A percentile compares a stretch with the other conserved stretches of the same genome.
Evolutionary conservation across 2,329 filamentous ascomycete species (phyloP).

Genomic region (Paramyrothecium sp.): DNA sequence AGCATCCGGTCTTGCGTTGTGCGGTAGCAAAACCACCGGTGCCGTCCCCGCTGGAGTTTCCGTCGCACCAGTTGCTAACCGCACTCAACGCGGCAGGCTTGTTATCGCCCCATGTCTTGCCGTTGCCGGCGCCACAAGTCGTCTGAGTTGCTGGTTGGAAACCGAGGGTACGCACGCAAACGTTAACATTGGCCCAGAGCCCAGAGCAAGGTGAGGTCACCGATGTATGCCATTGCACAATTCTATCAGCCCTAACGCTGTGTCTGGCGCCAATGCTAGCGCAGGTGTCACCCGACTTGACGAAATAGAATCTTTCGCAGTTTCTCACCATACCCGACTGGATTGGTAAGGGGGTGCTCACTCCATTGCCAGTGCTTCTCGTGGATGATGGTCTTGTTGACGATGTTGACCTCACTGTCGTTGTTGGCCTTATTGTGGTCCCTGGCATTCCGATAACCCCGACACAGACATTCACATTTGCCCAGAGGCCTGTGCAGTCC

Average conservation of each 20-base stretch:
- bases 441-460: no score
- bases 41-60: neutral
- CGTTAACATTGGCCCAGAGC: neutral
- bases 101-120: conserved; percentile 8
- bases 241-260: conserved; percentile 5
- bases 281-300: conserved; percentile 1
- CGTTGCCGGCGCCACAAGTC: neutral
- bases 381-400: neutral
- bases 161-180: conserved; percentile 7
- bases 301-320: conserved; percentile 11
- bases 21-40: neutral
- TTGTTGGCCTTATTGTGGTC: no score
- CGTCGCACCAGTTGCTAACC: conserved; percentile 7
- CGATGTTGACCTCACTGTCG: no score
- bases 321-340: conserved; percentile 12
- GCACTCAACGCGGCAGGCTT: neutral
- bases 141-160: neutral
- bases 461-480: no score
- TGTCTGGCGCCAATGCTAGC: conserved; percentile 1
- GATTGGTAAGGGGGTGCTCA: conserved; percentile 7
- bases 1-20: conserved; percentile 5
- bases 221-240: conserved; percentile 8
- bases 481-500: no score
- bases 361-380: neutral
- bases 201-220: neutral